Percentiles rank a stretch among this genome's conserved stretches.
Conservation (phyloP, 1,139 yeast species). For the Trichomonascaceae sp. region DNA sequence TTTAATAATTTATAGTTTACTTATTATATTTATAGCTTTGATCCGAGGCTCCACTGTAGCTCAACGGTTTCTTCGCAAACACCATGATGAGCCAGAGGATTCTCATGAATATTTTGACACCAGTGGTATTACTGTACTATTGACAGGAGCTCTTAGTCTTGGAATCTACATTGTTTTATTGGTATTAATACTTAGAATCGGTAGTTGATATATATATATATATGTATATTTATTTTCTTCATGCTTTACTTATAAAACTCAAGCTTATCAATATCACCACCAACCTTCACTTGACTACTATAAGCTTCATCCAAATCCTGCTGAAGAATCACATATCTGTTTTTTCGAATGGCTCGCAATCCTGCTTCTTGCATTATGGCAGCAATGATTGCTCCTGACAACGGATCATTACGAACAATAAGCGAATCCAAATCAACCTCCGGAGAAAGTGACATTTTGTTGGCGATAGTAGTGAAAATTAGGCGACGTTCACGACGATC, state of each 20-base stretch:
- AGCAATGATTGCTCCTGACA: slow-evolving; percentile 96
- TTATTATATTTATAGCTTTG: slow-evolving; percentile 31
- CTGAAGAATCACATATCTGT: slow-evolving; percentile 92
- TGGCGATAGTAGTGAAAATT: slow-evolving; percentile 93
- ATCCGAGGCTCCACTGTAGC: slow-evolving; percentile 25
- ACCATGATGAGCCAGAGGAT: slow-evolving; percentile 10
- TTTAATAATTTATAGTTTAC: slow-evolving; percentile 34
- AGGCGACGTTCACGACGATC: slow-evolving; percentile 97
- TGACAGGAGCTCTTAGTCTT: slow-evolving; percentile 25
- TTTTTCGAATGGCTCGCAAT: slow-evolving; percentile 93
- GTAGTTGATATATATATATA: slow-evolving; percentile 27
- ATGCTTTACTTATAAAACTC: slow-evolving; percentile 77
- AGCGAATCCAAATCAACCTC: slow-evolving; percentile 94
- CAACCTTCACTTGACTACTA: slow-evolving; percentile 91
- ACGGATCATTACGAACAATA: slow-evolving; percentile 91
- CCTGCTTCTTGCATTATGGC: slow-evolving; percentile 99
- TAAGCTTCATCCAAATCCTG: slow-evolving; percentile 97
- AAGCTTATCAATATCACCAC: slow-evolving; percentile 92
- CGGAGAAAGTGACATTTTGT: slow-evolving; percentile 96
- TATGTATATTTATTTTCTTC: neutral
- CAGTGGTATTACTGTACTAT: slow-evolving; percentile 30
- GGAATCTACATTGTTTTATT: slow-evolving; percentile 26
- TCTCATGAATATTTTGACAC: slow-evolving; percentile 22
- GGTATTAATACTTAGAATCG: slow-evolving; percentile 15
- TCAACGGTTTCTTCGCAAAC: slow-evolving; percentile 19